Percentiles rank a stretch among this genome's conserved stretches.
phyloP scores from a whole-genome alignment of 495 filamentous ascomycete species.

The Aspergillus affinis region DNA sequence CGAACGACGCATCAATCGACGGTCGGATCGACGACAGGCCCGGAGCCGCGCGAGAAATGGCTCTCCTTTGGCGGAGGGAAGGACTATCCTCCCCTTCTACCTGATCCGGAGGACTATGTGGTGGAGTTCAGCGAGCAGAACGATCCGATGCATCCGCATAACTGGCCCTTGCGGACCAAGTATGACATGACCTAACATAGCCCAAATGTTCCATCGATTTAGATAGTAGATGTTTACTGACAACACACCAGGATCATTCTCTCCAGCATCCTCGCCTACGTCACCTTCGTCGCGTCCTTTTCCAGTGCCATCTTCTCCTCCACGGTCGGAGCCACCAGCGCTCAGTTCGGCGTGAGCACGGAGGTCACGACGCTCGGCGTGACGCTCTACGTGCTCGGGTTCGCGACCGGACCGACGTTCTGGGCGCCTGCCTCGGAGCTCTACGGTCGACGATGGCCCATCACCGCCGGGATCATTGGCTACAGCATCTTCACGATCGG shows the following conservation, averaged over 20 bases:
- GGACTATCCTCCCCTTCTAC: conserved; percentile 45
- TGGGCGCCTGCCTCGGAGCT: conserved; percentile 75
- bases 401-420: conserved; percentile 50
- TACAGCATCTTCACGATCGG: conserved; percentile 56
- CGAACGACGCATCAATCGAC: conserved; percentile 35
- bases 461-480: conserved; percentile 51
- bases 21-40: conserved; percentile 29
- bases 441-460: conserved; percentile 57
- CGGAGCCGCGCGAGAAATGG: conserved; percentile 27
- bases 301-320: conserved; percentile 54
- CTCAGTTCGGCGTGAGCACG: conserved; percentile 46
- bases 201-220: neutral
- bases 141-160: conserved; percentile 54
- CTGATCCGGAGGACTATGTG: conserved; percentile 48
- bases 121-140: conserved; percentile 54
- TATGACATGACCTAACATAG: neutral
- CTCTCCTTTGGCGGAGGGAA: conserved; percentile 40
- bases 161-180: conserved; percentile 41
- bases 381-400: conserved; percentile 55
- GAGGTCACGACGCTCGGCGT: conserved; percentile 56
- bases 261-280: conserved; percentile 40
- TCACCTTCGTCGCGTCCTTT: conserved; percentile 55
- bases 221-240: neutral
- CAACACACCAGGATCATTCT: conserved; percentile 14
- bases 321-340: conserved; percentile 36